Conservation (phyloP, 108 stramenopile genomes). For the Pinguiococcus pyrenoidosus region DNA sequence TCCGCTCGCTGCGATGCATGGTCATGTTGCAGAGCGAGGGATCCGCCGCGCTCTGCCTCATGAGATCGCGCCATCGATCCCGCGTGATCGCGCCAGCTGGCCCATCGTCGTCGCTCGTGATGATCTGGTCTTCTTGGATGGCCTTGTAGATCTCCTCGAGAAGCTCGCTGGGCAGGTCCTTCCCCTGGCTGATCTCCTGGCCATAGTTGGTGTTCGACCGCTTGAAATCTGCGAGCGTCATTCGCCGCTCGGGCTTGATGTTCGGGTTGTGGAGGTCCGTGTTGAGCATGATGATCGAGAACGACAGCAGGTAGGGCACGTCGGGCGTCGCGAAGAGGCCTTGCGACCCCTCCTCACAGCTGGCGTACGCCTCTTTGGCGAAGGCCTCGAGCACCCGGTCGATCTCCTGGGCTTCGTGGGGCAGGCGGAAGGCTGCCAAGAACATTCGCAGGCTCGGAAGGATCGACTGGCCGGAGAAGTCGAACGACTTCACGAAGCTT, state of each 20-base stretch:
- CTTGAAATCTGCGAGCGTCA: slow-evolving; percentile 72
- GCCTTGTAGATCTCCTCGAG: slow-evolving; percentile 68
- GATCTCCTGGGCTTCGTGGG: slow-evolving; percentile 60
- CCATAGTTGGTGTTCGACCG: slow-evolving; percentile 82
- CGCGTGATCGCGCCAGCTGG: too few species aligned
- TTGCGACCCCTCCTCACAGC: slow-evolving; percentile 57
- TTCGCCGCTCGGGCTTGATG: slow-evolving; percentile 78
- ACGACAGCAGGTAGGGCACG: slow-evolving; percentile 77
- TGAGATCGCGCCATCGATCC: too few species aligned
- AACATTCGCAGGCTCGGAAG: slow-evolving; percentile 80
- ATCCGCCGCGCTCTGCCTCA: too few species aligned
- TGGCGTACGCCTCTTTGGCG: slow-evolving; percentile 55
- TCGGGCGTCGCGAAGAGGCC: slow-evolving; percentile 45
- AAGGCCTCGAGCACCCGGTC: slow-evolving; percentile 48
- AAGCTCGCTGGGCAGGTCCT: slow-evolving; percentile 65
- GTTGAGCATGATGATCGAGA: slow-evolving; percentile 95
- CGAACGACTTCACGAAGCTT: slow-evolving; percentile 44
- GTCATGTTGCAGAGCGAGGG: too few species aligned
- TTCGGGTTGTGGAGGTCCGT: slow-evolving; percentile 94
- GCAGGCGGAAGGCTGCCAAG: slow-evolving; percentile 76
- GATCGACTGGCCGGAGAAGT: slow-evolving; percentile 61
- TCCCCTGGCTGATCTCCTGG: slow-evolving; percentile 60
- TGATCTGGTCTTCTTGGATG: too few species aligned
- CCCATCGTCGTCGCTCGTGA: too few species aligned
- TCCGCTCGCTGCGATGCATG: too few species aligned